Evolutionary conservation across 768 basidiomycete species (phyloP).

Genomic region (Tremella yokohamensis): DNA sequence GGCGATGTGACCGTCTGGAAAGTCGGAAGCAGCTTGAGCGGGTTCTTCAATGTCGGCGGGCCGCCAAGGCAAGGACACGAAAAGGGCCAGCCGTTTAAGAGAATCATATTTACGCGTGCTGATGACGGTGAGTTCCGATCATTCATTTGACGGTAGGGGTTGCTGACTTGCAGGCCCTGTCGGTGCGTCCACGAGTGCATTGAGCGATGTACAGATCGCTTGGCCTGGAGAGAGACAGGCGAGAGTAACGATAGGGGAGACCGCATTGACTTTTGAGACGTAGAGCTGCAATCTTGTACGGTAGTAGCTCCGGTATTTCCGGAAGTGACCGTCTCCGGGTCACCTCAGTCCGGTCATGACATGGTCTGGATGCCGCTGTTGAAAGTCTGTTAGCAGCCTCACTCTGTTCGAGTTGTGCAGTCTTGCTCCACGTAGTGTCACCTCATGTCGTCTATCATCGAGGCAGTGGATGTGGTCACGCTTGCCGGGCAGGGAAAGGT

Average conservation of each 20-base stretch:
- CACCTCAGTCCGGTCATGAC: no score
- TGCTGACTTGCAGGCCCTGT: conserved; percentile 55
- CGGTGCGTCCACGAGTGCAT: conserved; percentile 59
- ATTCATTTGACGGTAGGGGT: conserved; percentile 34
- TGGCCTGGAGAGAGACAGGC: conserved; percentile 84
- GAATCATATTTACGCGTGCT: conserved; percentile 76
- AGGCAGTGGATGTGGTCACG: background rate
- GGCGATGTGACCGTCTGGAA: conserved; percentile 88
- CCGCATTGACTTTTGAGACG: conserved; percentile 82
- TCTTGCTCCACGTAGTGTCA: no score
- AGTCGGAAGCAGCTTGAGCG: conserved; percentile 81
- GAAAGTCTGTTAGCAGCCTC: no score
- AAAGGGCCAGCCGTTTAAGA: conserved; percentile 80
- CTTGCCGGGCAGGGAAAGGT: conserved; percentile 1
- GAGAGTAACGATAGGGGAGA: conserved; percentile 74
- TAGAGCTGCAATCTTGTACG: no score
- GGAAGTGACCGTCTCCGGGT: no score
- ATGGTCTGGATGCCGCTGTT: no score
- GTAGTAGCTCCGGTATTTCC: no score
- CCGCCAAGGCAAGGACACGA: conserved; percentile 81
- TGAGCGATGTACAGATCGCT: conserved; percentile 72
- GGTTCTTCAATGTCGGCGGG: conserved; percentile 81
- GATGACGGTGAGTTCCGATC: conserved; percentile 64
- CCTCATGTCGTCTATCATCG: background rate
- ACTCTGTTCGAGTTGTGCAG: no score